phyloP scores from a whole-genome alignment of 495 filamentous ascomycete species.

The Hypoxylon lenormandii region DNA sequence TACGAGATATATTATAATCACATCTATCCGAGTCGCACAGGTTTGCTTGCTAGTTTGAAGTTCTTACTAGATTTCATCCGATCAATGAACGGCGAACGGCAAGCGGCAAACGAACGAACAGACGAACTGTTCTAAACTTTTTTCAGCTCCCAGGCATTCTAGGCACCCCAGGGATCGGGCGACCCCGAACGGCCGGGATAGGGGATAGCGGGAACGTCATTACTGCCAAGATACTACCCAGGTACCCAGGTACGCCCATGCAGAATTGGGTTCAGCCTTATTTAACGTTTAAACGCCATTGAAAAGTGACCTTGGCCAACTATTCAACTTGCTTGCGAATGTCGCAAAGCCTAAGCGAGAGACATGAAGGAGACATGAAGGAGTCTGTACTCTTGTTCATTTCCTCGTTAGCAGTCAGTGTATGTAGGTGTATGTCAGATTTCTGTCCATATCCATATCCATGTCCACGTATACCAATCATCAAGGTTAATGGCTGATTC shows the following conservation, averaged over 20 bases:
- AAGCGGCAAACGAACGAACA: slow-evolving; percentile 1
- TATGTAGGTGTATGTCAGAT: too few species aligned
- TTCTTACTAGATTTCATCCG: slow-evolving; percentile 15
- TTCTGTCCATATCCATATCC: too few species aligned
- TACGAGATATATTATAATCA: neutral
- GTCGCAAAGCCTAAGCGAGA: neutral
- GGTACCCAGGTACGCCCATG: too few species aligned
- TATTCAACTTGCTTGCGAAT: neutral
- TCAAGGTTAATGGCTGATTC: too few species aligned
- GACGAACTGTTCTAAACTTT: neutral
- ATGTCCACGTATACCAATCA: too few species aligned
- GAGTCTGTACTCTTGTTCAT: too few species aligned
- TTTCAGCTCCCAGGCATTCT: neutral
- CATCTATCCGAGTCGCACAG: neutral
- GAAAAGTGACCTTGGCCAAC: neutral
- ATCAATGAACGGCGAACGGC: slow-evolving; percentile 8
- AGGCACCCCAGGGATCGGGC: neutral
- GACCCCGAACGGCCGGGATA: slow-evolving; percentile 10
- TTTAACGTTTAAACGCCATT: slow-evolving; percentile 19
- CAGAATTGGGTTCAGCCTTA: slow-evolving; percentile 32
- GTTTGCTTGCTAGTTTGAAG: neutral
- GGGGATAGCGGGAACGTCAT: slow-evolving; percentile 22
- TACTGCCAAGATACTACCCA: slow-evolving; percentile 17
- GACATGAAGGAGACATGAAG: too few species aligned
- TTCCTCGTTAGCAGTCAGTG: too few species aligned